Conservation (phyloP, 169 alveolate species). For the Theileria equi region DNA sequence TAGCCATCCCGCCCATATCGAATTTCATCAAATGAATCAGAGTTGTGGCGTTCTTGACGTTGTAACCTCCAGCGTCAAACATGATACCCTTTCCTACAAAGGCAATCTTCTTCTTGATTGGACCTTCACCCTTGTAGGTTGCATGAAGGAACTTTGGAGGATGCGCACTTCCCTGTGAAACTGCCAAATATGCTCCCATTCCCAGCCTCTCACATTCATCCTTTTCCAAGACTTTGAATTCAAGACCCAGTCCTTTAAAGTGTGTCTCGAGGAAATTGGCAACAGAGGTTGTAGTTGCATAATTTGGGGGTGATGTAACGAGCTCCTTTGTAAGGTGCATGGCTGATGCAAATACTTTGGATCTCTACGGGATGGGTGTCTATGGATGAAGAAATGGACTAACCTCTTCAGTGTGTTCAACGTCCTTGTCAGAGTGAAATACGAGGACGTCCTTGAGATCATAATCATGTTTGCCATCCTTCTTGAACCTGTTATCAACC, state of each 20-base stretch:
- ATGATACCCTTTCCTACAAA: conserved; percentile 92
- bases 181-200: conserved; percentile 86
- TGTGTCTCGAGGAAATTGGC: conserved; percentile 67
- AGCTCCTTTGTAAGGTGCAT: conserved; percentile 70
- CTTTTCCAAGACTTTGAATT: conserved; percentile 68
- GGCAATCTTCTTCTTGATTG: conserved; percentile 75
- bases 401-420: background rate
- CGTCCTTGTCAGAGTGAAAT: background rate
- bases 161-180: conserved; percentile 83
- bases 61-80: conserved; percentile 92
- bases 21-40: conserved; percentile 78
- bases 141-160: conserved; percentile 85
- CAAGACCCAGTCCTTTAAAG: conserved; percentile 72
- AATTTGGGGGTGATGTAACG: conserved; percentile 81
- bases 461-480: conserved; percentile 31
- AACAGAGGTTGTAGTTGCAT: conserved; percentile 75
- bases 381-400: background rate
- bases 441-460: conserved; percentile 23
- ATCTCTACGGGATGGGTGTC: background rate
- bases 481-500: conserved; percentile 53
- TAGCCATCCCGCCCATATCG: conserved; percentile 88
- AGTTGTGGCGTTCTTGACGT: conserved; percentile 76
- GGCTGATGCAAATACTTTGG: conserved; percentile 26
- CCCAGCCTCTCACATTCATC: conserved; percentile 78
- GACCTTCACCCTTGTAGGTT: conserved; percentile 66